Evolutionary conservation across 495 filamentous ascomycete genomes (phyloP).

Genomic region (Daldinia loculata): DNA sequence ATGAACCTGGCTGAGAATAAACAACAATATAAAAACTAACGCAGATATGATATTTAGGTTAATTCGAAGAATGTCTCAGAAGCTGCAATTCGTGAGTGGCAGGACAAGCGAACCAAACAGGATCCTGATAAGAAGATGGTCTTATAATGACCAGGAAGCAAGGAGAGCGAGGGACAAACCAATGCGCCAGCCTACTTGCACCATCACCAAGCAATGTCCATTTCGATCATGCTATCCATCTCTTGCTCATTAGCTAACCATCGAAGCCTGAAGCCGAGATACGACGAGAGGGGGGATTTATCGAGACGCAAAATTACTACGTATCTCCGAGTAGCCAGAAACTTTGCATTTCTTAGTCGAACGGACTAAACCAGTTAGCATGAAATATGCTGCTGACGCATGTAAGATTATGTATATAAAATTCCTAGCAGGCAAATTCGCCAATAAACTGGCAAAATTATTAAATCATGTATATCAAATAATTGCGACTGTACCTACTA

Average conservation of each 20-base stretch:
- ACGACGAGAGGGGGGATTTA: background rate
- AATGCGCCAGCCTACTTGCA: background rate
- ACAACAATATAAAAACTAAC: slow-evolving; percentile 10
- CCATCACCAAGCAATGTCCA: background rate
- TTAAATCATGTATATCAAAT: background rate
- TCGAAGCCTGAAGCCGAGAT: background rate
- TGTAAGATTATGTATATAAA: background rate
- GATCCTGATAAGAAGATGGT: background rate
- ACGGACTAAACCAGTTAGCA: background rate
- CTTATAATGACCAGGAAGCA: background rate
- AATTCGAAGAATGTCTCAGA: slow-evolving; percentile 17
- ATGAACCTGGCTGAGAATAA: background rate
- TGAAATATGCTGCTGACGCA: background rate
- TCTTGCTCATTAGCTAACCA: background rate
- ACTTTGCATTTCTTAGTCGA: background rate
- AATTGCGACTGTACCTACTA: background rate
- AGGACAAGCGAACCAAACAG: background rate
- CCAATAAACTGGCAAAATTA: background rate
- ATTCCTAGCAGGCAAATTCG: background rate
- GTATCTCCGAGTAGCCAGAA: background rate
- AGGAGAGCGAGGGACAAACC: background rate
- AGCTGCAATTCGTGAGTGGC: slow-evolving; percentile 23
- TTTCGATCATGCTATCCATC: background rate
- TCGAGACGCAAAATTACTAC: background rate
- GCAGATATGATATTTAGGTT: slow-evolving; percentile 5